Percentiles rank a stretch among this genome's conserved stretches.
These are phyloP conservation scores for Somion occarium DNA, from an alignment of 1,284 basidiomycete species.

Conservation along the genomic window DNA sequence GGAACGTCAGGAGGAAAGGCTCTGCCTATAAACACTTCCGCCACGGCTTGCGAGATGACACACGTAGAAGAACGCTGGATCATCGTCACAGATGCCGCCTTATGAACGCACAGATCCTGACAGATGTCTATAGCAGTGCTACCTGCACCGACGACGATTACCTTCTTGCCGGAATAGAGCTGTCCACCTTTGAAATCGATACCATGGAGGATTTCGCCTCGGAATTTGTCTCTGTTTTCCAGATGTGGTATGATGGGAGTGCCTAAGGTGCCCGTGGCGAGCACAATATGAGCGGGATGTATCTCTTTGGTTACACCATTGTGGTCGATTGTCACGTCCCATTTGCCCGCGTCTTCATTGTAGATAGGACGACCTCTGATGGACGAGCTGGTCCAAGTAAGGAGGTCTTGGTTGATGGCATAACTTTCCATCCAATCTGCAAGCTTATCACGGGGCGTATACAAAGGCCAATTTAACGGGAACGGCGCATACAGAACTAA, in stretches of 20 bases:
- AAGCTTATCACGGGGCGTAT: constrained; percentile 32
- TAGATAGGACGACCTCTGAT: constrained; percentile 30
- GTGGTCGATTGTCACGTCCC: constrained; percentile 44
- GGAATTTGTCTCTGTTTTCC: constrained; percentile 34
- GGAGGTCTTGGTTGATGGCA: constrained; percentile 54
- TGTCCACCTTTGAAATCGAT: constrained; percentile 32
- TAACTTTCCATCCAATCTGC: constrained; percentile 66
- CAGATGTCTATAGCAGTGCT: constrained; percentile 44
- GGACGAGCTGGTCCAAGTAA: constrained; percentile 57
- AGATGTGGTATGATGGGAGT: constrained; percentile 39
- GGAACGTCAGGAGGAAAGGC: constrained; percentile 36
- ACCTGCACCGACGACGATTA: constrained; percentile 47
- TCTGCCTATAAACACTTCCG: constrained; percentile 19
- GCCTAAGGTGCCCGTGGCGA: constrained; percentile 53
- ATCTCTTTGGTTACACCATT: constrained; percentile 38
- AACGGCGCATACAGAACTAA: constrained; percentile 34
- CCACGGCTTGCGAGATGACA: constrained; percentile 23
- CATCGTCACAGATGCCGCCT: constrained; percentile 28
- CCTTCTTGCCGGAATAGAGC: constrained; percentile 40
- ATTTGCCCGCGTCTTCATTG: constrained; percentile 37
- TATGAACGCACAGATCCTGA: constrained; percentile 38
- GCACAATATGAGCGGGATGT: constrained; percentile 50
- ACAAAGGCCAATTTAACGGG: constrained; percentile 27
- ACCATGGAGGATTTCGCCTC: constrained; percentile 40
- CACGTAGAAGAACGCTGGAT: constrained; percentile 27